Evolutionary conservation across 2,329 filamentous ascomycete species (phyloP).

Genomic region (Lachnellula occidentalis): DNA sequence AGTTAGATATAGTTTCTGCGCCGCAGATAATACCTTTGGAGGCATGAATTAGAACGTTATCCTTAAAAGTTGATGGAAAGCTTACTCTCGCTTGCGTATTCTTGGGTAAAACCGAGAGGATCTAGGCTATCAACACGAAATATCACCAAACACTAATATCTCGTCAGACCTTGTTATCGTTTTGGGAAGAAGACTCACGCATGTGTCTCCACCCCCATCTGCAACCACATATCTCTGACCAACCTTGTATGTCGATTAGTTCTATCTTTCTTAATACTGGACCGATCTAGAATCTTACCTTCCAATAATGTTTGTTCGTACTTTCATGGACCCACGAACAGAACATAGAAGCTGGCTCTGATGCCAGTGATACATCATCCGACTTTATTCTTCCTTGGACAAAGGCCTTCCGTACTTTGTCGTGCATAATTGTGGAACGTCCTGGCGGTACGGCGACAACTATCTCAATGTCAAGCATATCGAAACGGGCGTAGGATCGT

Average conservation of each 20-base stretch:
- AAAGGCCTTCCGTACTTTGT: constrained; percentile 10
- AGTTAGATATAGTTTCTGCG: constrained; percentile 12
- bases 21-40: constrained; percentile 7
- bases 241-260: neutral
- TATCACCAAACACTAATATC: constrained; percentile 8
- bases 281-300: neutral
- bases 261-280: neutral
- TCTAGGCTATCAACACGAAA: constrained; percentile 5
- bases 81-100: constrained; percentile 12
- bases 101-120: constrained; percentile 8
- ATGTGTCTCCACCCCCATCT: constrained; percentile 13
- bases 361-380: constrained; percentile 7
- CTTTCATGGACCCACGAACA: constrained; percentile 7
- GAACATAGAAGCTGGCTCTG: constrained; percentile 13
- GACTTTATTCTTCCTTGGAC: constrained; percentile 6
- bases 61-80: too few relatives aligned
- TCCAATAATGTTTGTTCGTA: neutral
- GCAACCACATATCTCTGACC: constrained; percentile 7
- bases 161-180: neutral
- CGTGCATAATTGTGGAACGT: constrained; percentile 10
- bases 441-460: constrained; percentile 15
- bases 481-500: neutral
- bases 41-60: neutral
- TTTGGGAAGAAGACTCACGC: neutral
- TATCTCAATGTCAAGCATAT: constrained; percentile 5